A percentile compares a stretch with the other conserved stretches of the same genome.
These are phyloP conservation scores for Ophioceras dolichostomum DNA, from an alignment of 2,329 filamentous ascomycete genomes.

Conservation along the genomic window DNA sequence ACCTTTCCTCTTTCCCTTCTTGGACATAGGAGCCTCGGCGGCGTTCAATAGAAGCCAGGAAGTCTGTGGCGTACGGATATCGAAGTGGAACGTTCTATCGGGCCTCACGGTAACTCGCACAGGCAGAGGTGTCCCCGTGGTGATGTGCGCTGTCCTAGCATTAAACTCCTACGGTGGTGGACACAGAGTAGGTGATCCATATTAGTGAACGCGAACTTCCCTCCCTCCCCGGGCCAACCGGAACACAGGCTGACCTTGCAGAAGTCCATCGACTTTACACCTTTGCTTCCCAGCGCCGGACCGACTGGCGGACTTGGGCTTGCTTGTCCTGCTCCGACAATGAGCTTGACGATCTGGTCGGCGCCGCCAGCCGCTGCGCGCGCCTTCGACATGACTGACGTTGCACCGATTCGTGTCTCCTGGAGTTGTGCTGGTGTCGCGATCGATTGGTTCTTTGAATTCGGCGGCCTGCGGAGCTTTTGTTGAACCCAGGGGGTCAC, in stretches of 20 bases:
- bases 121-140: conserved; percentile 72
- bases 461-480: no score
- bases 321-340: conserved; percentile 91
- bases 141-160: conserved; percentile 78
- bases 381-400: conserved; percentile 44
- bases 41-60: conserved; percentile 80
- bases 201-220: no score
- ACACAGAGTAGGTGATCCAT: conserved; percentile 8
- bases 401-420: no score
- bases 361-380: conserved; percentile 23
- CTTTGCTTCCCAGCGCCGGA: conserved; percentile 91
- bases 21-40: conserved; percentile 57
- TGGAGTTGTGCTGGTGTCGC: no score
- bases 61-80: conserved; percentile 87
- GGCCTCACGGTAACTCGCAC: conserved; percentile 84
- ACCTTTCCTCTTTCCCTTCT: conserved; percentile 68
- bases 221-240: no score
- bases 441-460: background rate
- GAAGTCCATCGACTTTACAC: conserved; percentile 99
- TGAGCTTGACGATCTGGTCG: conserved; percentile 87
- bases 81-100: conserved; percentile 87
- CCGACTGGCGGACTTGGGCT: conserved; percentile 92
- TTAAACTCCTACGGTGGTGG: conserved; percentile 71
- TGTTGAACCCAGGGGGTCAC: no score
- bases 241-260: conserved; percentile 61